Percentiles rank a stretch among this genome's conserved stretches.
Conservation (phyloP, 352 stramenopile genomes). For the Phytophthora pluvialis region DNA sequence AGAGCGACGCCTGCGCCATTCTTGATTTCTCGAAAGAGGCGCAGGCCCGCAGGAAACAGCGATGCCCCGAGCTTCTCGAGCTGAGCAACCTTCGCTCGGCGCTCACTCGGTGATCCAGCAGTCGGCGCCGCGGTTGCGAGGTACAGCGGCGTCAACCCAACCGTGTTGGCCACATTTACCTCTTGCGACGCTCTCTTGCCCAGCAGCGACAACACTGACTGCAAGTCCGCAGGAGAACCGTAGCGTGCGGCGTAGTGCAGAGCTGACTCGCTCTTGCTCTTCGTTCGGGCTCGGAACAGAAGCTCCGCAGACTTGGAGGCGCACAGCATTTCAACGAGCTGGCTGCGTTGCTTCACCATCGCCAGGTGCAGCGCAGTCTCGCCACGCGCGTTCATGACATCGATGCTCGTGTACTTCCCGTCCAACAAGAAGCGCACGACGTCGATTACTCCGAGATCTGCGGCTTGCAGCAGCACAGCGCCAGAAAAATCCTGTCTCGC, state of each 20-base stretch:
- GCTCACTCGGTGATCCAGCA: conserved; percentile 28
- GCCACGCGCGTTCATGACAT: conserved; percentile 37
- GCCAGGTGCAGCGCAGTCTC: conserved; percentile 43
- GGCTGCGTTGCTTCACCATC: conserved; percentile 34
- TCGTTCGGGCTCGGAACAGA: conserved; percentile 29
- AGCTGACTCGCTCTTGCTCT: conserved; percentile 31
- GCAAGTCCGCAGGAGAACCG: conserved; percentile 25
- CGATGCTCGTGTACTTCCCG: conserved; percentile 33
- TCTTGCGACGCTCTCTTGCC: conserved; percentile 9
- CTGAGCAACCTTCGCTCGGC: conserved; percentile 22
- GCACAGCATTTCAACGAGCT: conserved; percentile 32
- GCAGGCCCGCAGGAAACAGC: conserved; percentile 18
- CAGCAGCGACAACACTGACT: conserved; percentile 25
- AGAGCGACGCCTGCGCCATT: conserved; percentile 12
- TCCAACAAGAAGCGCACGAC: conserved; percentile 36
- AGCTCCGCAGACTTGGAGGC: conserved; percentile 14
- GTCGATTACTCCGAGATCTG: conserved; percentile 33
- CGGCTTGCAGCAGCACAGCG: conserved; percentile 32
- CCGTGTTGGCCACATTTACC: conserved; percentile 26
- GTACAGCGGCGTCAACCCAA: conserved; percentile 34
- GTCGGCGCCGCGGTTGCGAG: conserved; percentile 25
- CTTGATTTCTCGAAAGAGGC: conserved; percentile 29
- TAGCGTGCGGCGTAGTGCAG: conserved; percentile 44
- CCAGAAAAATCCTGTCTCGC: conserved; percentile 33
- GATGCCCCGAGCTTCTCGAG: conserved; percentile 27